phyloP scores from a whole-genome alignment of 495 filamentous ascomycete species.

The Pyrenula massariospora region DNA sequence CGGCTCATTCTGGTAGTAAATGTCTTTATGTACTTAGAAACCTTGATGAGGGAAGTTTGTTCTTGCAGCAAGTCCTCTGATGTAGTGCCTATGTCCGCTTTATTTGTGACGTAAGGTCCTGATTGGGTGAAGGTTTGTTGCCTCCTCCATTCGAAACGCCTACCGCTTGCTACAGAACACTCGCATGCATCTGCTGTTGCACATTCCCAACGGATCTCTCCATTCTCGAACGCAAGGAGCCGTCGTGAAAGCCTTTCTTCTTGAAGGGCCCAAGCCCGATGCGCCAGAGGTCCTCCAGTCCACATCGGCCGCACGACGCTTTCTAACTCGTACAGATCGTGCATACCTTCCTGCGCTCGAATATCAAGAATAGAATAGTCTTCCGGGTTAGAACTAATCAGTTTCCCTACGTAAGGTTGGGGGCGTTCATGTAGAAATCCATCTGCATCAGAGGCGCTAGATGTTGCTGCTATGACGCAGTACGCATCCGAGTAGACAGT shows the following conservation, averaged over 20 bases:
- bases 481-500: not conserved
- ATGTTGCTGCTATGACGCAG: not conserved
- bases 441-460: not conserved
- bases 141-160: not conserved
- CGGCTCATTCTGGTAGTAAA: not conserved
- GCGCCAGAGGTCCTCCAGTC: not conserved
- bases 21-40: not conserved
- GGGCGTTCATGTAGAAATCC: conserved; percentile 1
- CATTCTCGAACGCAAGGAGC: not conserved
- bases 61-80: not conserved
- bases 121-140: not conserved
- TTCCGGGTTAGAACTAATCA: not conserved
- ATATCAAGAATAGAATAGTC: not conserved
- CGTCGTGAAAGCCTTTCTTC: not conserved
- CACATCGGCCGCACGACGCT: not conserved
- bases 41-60: not conserved
- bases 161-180: not conserved
- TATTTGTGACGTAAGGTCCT: not conserved
- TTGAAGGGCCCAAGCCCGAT: conserved; percentile 1
- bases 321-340: not conserved
- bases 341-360: not conserved
- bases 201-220: not conserved
- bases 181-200: not conserved
- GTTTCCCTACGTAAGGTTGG: not conserved
- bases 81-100: not conserved